Base-by-base conservation (phyloP, 2,329 filamentous ascomycete species). In the Xylariaceae sp. region DNA sequence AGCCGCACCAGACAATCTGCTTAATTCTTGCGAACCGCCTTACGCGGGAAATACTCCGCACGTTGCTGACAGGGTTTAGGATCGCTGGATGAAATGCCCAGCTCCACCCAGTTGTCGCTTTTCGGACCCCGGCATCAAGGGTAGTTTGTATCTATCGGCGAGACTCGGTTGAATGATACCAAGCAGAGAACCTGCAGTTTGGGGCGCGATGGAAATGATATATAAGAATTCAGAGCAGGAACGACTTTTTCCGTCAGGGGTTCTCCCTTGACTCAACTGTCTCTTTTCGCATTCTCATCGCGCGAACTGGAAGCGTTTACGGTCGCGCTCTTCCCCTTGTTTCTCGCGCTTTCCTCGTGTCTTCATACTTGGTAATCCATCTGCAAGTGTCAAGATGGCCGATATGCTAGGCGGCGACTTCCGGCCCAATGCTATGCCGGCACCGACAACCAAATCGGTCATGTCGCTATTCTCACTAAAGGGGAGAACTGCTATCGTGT, bases 381-480 rank as follows among this genome's bases (percentile, higher is more conserved):
- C 12, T n/a, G 30, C 12, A 17, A 32, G 13, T 9, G 16, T 34
- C 46, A 57, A 52, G 31, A 71, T 66, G 66, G 64, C 66, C 39
- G 61, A 68, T 41, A 65, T 68, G 51, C 61, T 62, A 30, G 66
- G 66, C 43, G 73, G 78, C 42, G 62, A 62, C 49, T 85, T 85
- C 56, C 64, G 65, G 49, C 79, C 81, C 57, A 64, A 79, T 55
- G 80, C 75, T 58, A 81, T 74, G 51, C 60, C 57, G 24, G 52
- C 68, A 3, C 70, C 73, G 30, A 52, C 64, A 41, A 61, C 68
- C 19, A 71, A 72, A 41, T 67, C 74, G 34, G 73, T 87, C 43
- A 60, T 87, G 57, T 73, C 78, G 26, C 73, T 86, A 44, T 85
- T 87, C 65, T 86, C 82, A 4, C 69, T 87, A 38, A 81, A 81